Percentiles rank a stretch among this genome's conserved stretches.
Evolutionary conservation across 2,329 filamentous ascomycete species (phyloP).

Genomic region (Diaporthe eres): DNA sequence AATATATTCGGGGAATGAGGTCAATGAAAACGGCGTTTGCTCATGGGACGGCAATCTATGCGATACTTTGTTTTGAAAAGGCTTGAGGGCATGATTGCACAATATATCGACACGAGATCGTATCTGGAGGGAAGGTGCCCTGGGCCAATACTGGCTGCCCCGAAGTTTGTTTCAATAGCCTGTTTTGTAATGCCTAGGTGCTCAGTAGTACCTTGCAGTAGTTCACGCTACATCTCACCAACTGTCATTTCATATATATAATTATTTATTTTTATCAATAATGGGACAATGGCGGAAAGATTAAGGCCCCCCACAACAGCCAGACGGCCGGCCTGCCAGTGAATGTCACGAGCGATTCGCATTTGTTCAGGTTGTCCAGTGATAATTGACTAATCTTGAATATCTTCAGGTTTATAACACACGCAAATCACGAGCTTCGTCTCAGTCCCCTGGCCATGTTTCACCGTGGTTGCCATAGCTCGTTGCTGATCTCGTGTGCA

Average conservation of each 20-base stretch:
- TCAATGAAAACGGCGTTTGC: not conserved
- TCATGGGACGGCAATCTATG: not conserved
- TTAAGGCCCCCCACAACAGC: too few species aligned
- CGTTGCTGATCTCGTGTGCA: conserved; percentile 17
- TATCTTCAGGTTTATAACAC: too few species aligned
- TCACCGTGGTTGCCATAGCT: conserved; percentile 36
- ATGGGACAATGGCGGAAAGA: too few species aligned
- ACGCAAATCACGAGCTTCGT: conserved; percentile 22
- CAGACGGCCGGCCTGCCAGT: too few species aligned
- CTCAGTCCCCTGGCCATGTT: conserved; percentile 26
- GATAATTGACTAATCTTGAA: too few species aligned
- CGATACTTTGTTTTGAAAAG: not conserved
- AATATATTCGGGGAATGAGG: not conserved
- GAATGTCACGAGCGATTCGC: too few species aligned
- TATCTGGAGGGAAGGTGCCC: not conserved
- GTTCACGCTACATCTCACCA: not conserved
- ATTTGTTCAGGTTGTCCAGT: too few species aligned
- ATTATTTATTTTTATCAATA: too few species aligned
- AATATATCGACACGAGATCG: not conserved
- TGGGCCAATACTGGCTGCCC: not conserved
- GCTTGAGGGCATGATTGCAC: not conserved
- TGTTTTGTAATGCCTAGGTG: not conserved
- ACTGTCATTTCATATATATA: not conserved
- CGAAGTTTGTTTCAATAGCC: not conserved
- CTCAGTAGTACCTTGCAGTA: not conserved